phyloP scores from a whole-genome alignment of 345 rosid species.

The Garcia nutans region DNA sequence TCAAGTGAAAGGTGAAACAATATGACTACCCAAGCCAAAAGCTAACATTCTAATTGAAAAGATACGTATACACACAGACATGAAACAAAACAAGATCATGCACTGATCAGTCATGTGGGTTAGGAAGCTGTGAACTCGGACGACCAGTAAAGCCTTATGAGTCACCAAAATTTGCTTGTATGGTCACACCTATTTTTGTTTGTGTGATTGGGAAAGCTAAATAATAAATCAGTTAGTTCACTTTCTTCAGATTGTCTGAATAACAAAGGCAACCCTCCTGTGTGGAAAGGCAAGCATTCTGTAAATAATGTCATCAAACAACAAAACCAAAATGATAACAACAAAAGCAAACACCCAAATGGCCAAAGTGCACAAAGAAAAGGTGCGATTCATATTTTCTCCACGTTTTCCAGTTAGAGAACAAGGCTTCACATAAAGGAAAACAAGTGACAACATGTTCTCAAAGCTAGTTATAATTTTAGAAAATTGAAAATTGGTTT shows the following conservation, averaged over 20 bases:
- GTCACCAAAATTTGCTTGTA: not conserved
- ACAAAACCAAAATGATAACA: no score
- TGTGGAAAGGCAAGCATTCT: no score
- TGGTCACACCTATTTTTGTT: not conserved
- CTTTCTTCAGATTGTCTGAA: not conserved
- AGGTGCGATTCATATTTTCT: no score
- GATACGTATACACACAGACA: not conserved
- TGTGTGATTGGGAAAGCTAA: not conserved
- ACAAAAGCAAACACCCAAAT: no score
- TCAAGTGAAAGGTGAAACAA: not conserved
- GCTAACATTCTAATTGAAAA: not conserved
- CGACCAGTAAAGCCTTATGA: not conserved
- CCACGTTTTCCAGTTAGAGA: no score
- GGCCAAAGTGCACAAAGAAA: no score
- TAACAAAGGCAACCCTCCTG: no score
- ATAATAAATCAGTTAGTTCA: not conserved
- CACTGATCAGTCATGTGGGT: not conserved
- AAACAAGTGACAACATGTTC: no score
- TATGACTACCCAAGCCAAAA: not conserved
- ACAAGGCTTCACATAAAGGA: no score
- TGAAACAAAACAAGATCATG: not conserved
- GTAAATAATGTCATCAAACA: no score
- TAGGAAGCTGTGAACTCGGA: not conserved
- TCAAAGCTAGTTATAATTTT: no score
- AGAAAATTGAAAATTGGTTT: no score